Percentiles rank a stretch among this genome's conserved stretches.
These are phyloP conservation scores for Leishmania turanica DNA, from an alignment of 208 protist species.

Conservation along the genomic window DNA sequence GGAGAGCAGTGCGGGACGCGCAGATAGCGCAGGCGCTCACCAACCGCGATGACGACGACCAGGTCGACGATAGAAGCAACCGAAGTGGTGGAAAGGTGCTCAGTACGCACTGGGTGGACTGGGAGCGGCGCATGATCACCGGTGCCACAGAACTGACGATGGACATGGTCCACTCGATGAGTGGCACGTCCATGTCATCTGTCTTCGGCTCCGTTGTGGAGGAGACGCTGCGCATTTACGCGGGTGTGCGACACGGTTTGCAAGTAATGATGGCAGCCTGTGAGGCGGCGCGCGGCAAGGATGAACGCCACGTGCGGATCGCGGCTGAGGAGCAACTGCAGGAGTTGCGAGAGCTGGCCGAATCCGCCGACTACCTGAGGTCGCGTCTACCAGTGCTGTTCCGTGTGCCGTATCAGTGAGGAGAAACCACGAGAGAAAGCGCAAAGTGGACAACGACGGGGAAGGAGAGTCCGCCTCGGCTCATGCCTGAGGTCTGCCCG, in stretches of 20 bases:
- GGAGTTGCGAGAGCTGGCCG: constrained; percentile 37
- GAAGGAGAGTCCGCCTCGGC: neutral
- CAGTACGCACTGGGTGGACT: constrained; percentile 17
- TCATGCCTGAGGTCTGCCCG: neutral
- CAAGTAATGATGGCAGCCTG: constrained; percentile 6
- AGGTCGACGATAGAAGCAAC: neutral
- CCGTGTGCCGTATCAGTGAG: constrained; percentile 31
- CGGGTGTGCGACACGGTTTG: constrained; percentile 25
- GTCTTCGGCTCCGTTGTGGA: constrained; percentile 56
- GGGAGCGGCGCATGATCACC: constrained; percentile 55
- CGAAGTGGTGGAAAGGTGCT: neutral
- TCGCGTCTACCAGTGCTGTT: constrained; percentile 45
- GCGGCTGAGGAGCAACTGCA: constrained; percentile 22
- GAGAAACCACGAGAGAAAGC: neutral
- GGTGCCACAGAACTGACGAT: constrained; percentile 56
- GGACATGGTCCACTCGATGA: constrained; percentile 68
- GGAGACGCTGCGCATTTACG: constrained; percentile 53
- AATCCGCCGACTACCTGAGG: constrained; percentile 39
- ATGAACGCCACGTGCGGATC: constrained; percentile 10
- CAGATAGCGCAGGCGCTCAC: constrained; percentile 31
- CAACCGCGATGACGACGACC: constrained; percentile 6
- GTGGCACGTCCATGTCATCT: constrained; percentile 42
- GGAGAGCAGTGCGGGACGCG: constrained; percentile 40
- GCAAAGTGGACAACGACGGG: neutral
- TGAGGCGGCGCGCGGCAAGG: constrained; percentile 5